These are phyloP conservation scores for Penicillium daleae DNA, from an alignment of 495 filamentous ascomycete species.

Conservation along the genomic window DNA sequence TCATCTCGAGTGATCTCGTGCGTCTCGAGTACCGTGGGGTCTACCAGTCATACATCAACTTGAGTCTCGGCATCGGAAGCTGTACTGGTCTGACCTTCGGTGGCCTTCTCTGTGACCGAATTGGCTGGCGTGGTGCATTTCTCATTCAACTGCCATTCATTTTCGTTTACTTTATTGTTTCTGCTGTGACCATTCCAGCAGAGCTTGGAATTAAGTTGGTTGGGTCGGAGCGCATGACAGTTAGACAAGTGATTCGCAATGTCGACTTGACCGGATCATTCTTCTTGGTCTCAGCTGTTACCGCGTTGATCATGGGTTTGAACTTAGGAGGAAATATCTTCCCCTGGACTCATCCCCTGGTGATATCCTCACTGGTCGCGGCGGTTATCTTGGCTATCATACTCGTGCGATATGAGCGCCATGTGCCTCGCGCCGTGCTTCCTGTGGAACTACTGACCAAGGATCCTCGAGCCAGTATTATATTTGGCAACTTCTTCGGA, in stretches of 20 bases:
- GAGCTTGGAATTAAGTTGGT: slow-evolving; percentile 58
- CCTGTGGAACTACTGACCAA: slow-evolving; percentile 64
- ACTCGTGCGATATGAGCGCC: slow-evolving; percentile 65
- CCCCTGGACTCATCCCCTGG: slow-evolving; percentile 72
- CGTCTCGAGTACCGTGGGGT: slow-evolving; percentile 73
- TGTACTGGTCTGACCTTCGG: slow-evolving; percentile 72
- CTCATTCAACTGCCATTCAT: slow-evolving; percentile 69
- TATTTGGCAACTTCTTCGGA: slow-evolving; percentile 71
- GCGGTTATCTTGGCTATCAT: slow-evolving; percentile 58
- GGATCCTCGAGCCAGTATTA: slow-evolving; percentile 65
- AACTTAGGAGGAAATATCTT: slow-evolving; percentile 79
- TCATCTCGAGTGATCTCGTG: slow-evolving; percentile 75
- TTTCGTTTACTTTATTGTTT: slow-evolving; percentile 60
- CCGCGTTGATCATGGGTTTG: slow-evolving; percentile 71
- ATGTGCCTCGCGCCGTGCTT: slow-evolving; percentile 69
- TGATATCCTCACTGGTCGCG: slow-evolving; percentile 63
- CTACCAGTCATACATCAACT: slow-evolving; percentile 79
- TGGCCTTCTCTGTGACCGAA: slow-evolving; percentile 69
- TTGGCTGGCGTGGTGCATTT: slow-evolving; percentile 77
- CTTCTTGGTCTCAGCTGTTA: slow-evolving; percentile 65
- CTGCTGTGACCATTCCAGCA: slow-evolving; percentile 59
- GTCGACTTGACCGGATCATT: slow-evolving; percentile 72
- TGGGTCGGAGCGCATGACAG: slow-evolving; percentile 47
- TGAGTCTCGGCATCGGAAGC: slow-evolving; percentile 65
- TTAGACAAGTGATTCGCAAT: slow-evolving; percentile 61